phyloP scores from a whole-genome alignment of 2,329 filamentous ascomycete genomes.

The Fusarium haematococcum region DNA sequence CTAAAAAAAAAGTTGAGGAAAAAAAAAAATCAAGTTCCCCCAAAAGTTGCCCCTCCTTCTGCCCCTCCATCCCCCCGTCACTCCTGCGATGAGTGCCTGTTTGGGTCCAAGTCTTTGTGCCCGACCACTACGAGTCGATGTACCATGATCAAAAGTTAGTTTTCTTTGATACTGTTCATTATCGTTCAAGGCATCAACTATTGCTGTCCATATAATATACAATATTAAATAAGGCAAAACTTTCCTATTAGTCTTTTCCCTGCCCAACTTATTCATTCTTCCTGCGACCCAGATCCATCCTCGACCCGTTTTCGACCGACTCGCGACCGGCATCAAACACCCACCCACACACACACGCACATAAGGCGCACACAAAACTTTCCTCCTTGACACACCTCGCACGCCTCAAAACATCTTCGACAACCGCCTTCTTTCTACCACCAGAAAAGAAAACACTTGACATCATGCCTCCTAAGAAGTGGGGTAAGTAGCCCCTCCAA shows the following conservation, averaged over 20 bases:
- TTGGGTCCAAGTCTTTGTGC: constrained; percentile 29
- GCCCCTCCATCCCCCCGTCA: constrained; percentile 22
- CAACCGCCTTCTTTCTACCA: constrained; percentile 22
- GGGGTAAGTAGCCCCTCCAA: constrained; percentile 52
- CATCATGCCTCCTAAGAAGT: constrained; percentile 59
- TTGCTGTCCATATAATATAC: neutral
- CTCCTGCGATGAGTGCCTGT: neutral
- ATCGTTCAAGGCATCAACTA: neutral
- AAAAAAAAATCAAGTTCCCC: constrained; percentile 4
- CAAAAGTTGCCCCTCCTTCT: constrained; percentile 29
- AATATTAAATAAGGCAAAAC: neutral
- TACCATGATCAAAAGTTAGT: neutral
- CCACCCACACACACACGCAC: constrained; percentile 31
- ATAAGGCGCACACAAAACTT: constrained; percentile 41
- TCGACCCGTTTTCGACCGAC: constrained; percentile 39
- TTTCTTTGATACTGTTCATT: neutral
- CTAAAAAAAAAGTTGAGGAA: neutral
- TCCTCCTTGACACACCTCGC: constrained; percentile 17
- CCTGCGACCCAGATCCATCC: constrained; percentile 23
- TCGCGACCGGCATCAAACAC: constrained; percentile 29
- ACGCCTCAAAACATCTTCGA: constrained; percentile 4
- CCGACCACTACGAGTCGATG: constrained; percentile 25
- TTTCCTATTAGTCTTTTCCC: neutral
- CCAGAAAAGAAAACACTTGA: constrained; percentile 29
- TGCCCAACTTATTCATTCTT: neutral